These are phyloP conservation scores for Candolleomyces aberdarensis DNA, from an alignment of 768 basidiomycete species.

Conservation along the genomic window DNA sequence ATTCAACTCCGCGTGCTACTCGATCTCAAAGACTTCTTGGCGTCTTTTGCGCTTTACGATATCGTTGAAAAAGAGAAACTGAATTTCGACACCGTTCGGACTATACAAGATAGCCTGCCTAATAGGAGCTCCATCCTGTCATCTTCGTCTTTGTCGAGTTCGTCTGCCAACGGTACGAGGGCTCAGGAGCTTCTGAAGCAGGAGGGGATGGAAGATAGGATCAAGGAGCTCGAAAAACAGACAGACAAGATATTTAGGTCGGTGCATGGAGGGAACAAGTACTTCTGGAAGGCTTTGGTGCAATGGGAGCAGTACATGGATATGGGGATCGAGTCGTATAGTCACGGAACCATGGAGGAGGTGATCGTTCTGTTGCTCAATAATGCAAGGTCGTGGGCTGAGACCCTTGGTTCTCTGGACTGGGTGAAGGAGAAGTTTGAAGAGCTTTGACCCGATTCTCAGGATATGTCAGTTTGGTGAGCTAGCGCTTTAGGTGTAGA, in stretches of 20 bases:
- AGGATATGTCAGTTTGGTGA: too few species aligned
- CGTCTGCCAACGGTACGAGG: background rate
- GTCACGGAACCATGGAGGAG: background rate
- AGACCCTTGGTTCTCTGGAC: constrained; percentile 6
- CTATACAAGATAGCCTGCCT: background rate
- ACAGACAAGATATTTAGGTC: background rate
- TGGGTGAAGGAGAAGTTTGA: background rate
- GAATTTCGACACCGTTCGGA: background rate
- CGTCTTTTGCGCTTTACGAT: background rate
- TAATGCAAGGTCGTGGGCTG: constrained; percentile 7
- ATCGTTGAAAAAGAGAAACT: background rate
- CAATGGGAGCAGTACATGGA: background rate
- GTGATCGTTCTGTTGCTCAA: constrained; percentile 1
- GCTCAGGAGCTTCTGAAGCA: background rate
- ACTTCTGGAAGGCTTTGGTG: constrained; percentile 6
- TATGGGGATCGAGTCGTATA: background rate
- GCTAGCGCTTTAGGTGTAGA: too few species aligned
- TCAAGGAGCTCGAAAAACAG: constrained; percentile 5
- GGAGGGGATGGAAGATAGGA: background rate
- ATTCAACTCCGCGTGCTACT: constrained; percentile 5
- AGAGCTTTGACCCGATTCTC: too few species aligned
- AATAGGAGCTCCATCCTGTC: background rate
- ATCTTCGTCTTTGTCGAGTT: too few species aligned
- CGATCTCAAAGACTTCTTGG: background rate
- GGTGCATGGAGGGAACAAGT: background rate